Conservation (phyloP, 1,284 basidiomycete species). For the Mrakiaceae sp. region DNA sequence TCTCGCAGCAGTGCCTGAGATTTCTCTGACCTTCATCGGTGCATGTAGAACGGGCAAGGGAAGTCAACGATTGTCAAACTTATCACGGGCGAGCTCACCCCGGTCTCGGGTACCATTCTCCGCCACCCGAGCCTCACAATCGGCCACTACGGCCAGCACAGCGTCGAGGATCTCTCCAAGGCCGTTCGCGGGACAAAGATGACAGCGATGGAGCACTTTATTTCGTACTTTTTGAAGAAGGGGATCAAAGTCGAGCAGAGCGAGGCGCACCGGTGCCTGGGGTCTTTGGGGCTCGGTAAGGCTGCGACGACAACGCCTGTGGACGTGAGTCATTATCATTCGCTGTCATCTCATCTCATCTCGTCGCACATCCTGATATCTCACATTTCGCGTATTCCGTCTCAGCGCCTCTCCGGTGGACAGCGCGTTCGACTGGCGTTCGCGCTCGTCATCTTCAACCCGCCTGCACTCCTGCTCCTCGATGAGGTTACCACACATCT, state of each 20-base stretch:
- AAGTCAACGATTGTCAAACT: constrained; percentile 54
- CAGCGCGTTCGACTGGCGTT: constrained; percentile 30
- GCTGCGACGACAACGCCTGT: constrained; percentile 41
- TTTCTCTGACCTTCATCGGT: background rate
- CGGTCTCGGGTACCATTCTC: constrained; percentile 45
- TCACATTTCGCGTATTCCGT: too few relatives aligned
- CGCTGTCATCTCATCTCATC: too few relatives aligned
- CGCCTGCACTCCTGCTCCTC: constrained; percentile 38
- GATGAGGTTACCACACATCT: constrained; percentile 63
- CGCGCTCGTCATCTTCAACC: constrained; percentile 27
- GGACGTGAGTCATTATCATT: constrained; percentile 14
- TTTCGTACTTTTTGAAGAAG: constrained; percentile 28
- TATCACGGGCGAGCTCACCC: constrained; percentile 43
- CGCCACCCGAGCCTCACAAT: constrained; percentile 49
- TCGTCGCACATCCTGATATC: too few relatives aligned
- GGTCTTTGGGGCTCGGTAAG: constrained; percentile 42
- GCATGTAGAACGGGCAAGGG: constrained; percentile 39
- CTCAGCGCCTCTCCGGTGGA: too few relatives aligned
- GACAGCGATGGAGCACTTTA: constrained; percentile 38
- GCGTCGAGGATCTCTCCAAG: constrained; percentile 31
- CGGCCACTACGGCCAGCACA: constrained; percentile 39
- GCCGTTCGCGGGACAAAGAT: constrained; percentile 14
- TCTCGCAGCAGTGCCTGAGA: background rate
- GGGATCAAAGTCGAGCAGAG: constrained; percentile 35
- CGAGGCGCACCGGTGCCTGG: constrained; percentile 41